Percentiles rank a stretch among this genome's conserved stretches.
These are phyloP conservation scores for Cercospora brassicicola DNA, from an alignment of 2,329 filamentous ascomycete species.

Conservation along the genomic window DNA sequence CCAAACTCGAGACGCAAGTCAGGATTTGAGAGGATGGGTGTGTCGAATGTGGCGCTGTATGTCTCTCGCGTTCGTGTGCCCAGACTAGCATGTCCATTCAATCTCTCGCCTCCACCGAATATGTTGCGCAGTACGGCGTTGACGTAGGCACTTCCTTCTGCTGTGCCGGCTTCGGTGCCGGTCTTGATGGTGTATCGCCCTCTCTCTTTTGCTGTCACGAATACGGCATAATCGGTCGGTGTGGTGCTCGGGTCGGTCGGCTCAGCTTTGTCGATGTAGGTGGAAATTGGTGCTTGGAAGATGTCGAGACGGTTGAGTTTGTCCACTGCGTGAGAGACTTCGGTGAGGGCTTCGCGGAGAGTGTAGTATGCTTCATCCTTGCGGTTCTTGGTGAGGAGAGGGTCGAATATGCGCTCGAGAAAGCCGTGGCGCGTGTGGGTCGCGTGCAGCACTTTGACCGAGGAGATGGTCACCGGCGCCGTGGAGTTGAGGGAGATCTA, in stretches of 20 bases:
- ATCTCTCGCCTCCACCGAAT: slow-evolving; percentile 86
- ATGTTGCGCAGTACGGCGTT: slow-evolving; percentile 87
- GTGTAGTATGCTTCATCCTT: slow-evolving; percentile 59
- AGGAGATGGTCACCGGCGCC: slow-evolving; percentile 82
- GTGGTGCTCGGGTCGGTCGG: slow-evolving; percentile 67
- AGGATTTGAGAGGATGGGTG: slow-evolving; percentile 80
- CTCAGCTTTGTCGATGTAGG: slow-evolving; percentile 77
- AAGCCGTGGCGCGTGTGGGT: slow-evolving; percentile 80
- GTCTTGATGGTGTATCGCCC: slow-evolving; percentile 86
- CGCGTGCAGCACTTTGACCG: slow-evolving; percentile 79
- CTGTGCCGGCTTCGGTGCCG: slow-evolving; percentile 89
- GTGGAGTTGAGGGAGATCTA: slow-evolving; percentile 80
- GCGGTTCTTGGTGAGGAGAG: slow-evolving; percentile 67
- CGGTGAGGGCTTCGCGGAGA: slow-evolving; percentile 72
- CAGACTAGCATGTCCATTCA: slow-evolving; percentile 82
- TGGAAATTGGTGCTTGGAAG: slow-evolving; percentile 77
- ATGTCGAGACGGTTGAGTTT: slow-evolving; percentile 83
- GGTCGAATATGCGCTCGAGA: slow-evolving; percentile 76
- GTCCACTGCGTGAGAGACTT: slow-evolving; percentile 67
- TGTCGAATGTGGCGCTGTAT: slow-evolving; percentile 82
- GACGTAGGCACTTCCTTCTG: slow-evolving; percentile 89
- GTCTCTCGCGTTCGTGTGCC: slow-evolving; percentile 89
- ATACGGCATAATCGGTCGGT: slow-evolving; percentile 77
- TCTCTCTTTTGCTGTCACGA: slow-evolving; percentile 74
- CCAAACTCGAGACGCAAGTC: slow-evolving; percentile 77